Conservation (phyloP, 768 basidiomycete species). For the Pisolithus albus region DNA sequence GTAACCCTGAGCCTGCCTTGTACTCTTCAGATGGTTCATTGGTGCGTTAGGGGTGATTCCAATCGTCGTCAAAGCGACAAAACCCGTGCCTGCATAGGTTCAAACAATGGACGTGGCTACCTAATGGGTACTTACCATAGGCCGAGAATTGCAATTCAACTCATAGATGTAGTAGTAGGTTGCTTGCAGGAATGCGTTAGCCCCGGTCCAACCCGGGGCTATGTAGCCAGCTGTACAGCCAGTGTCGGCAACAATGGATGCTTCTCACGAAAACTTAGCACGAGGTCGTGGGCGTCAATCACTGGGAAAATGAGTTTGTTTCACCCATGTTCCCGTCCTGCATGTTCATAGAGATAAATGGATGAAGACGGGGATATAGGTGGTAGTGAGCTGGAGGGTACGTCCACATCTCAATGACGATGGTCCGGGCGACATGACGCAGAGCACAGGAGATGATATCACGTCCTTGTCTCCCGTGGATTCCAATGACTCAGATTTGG, state of each 20-base stretch:
- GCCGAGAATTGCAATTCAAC: no score
- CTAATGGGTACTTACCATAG: no score
- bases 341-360: no score
- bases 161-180: background rate
- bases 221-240: no score
- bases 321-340: background rate
- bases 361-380: background rate
- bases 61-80: constrained; percentile 13
- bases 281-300: background rate
- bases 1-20: constrained; percentile 8
- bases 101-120: no score
- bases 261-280: background rate
- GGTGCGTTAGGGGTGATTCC: constrained; percentile 19
- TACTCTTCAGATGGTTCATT: constrained; percentile 2
- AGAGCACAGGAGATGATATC: background rate
- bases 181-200: background rate
- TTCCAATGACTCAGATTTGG: constrained; percentile 20
- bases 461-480: background rate
- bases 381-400: background rate
- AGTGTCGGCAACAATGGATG: background rate
- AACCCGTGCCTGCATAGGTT: no score
- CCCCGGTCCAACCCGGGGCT: background rate
- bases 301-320: background rate
- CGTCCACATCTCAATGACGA: background rate
- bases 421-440: background rate